Evolutionary conservation across 345 rosid species (phyloP).

Genomic region (Eutrema japonicum): DNA sequence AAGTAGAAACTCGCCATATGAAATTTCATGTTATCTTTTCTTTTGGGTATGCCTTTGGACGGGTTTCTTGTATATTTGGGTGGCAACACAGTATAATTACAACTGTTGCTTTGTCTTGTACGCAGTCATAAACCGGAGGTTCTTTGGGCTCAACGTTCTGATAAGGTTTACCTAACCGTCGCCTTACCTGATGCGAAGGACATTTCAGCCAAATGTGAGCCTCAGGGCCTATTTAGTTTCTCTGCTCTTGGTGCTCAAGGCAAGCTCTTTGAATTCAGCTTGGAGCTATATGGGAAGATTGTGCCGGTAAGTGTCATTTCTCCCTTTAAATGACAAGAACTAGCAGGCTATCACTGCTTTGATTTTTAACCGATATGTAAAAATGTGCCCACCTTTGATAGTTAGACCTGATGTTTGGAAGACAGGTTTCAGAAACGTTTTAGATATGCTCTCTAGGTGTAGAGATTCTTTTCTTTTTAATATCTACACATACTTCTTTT

Average conservation of each 20-base stretch:
- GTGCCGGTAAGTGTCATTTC: slow-evolving; percentile 47
- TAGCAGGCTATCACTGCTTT: slow-evolving; percentile 3
- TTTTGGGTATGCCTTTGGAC: not conserved
- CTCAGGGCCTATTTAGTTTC: slow-evolving; percentile 72
- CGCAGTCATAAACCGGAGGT: slow-evolving; percentile 90
- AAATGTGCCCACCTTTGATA: not conserved
- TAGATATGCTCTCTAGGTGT: not conserved
- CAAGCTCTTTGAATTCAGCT: slow-evolving; percentile 62
- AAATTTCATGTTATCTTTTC: not conserved
- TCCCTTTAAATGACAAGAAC: slow-evolving; percentile 4
- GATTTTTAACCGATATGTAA: not conserved
- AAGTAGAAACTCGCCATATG: not conserved
- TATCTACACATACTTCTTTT: not conserved
- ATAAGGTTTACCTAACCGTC: slow-evolving; percentile 74
- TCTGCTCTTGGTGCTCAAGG: slow-evolving; percentile 82
- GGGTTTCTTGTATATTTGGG: not conserved
- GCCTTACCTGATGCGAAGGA: slow-evolving; percentile 88
- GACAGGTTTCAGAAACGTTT: not conserved
- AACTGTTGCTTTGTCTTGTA: slow-evolving; percentile 5
- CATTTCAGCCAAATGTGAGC: slow-evolving; percentile 75
- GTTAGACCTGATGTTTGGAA: not conserved
- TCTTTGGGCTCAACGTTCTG: slow-evolving; percentile 96
- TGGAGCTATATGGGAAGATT: slow-evolving; percentile 68
- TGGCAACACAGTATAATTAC: not conserved
- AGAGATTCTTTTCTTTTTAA: not conserved